Base-by-base conservation (phyloP, 805 yeast genomes). In the Candida gorgasii region DNA sequence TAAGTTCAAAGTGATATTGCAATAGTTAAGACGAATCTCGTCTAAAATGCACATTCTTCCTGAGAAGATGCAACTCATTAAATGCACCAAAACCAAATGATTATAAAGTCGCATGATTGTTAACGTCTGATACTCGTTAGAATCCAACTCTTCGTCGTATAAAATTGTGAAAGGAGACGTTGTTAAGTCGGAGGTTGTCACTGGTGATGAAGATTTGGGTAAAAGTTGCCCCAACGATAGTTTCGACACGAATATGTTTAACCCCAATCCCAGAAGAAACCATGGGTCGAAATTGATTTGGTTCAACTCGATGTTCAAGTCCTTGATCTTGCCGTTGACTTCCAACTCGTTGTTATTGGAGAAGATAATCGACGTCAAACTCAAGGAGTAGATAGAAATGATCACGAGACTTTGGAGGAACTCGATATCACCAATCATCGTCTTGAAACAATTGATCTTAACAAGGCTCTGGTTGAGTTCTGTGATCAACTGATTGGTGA, bases 351-450 rank as follows among this genome's bases (percentile, higher is more conserved):
- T 40, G 22, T 35, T 27, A 23, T 41, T 43, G 9, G 47, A 39
- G 8, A 53, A 35, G 9, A 59, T 64, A 15, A 67, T 50, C 0
- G 79, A 69, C 7, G 86, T 75, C 5, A 86, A 59, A 2, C 86
- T 78, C 14, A 79, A 66, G 14, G 85, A 80, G 58, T 84, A 84
- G 14, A 84, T 78, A 0, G 89, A 73, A 16, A 86, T 54, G 3
- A 84, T 72, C 2, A 82, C 84, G 42, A 86, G 59, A 1, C 86
- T 80, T 59, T 86, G 92, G 44, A 86, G 57, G 53, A 80, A 82
- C 52, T 84, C 89, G 23, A 81, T 63, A 13, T 59, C 59, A 0
- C 68, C 70, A 17, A 42, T 42, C 60, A 39, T 52, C 51, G 27
- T 42, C 12, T 63, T 54, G 13, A 68, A 51, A 39, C 55, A 54